Conservation (phyloP, 305 asterid species). For the Fraxinus baroniana region DNA sequence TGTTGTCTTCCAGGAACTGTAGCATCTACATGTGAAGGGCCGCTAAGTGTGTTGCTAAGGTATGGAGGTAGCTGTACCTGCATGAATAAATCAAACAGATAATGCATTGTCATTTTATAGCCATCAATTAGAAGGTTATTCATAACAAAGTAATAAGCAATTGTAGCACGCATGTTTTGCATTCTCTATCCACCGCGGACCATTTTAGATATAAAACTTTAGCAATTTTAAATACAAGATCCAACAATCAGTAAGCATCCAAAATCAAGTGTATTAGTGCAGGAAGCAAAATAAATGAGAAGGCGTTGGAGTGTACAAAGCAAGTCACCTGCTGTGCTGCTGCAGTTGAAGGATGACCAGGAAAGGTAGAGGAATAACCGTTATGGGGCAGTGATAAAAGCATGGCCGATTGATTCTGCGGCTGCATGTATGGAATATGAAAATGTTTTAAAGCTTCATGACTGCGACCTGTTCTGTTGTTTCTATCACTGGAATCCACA, state of each 20-base stretch:
- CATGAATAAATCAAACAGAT: slow-evolving; percentile 5
- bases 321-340: slow-evolving; percentile 53
- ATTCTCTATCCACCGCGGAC: not conserved
- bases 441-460: slow-evolving; percentile 25
- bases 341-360: slow-evolving; percentile 35
- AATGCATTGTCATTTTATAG: not conserved
- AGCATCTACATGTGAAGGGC: slow-evolving; percentile 20
- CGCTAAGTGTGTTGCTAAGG: slow-evolving; percentile 29
- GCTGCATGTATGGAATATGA: slow-evolving; percentile 32
- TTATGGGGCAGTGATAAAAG: slow-evolving; percentile 40
- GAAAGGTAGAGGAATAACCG: slow-evolving; percentile 40
- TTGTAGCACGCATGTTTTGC: not conserved
- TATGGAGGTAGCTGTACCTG: slow-evolving; percentile 52
- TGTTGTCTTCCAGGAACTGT: slow-evolving; percentile 29
- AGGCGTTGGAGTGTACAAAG: not conserved
- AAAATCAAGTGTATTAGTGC: not conserved
- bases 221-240: not conserved
- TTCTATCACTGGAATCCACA: slow-evolving; percentile 27
- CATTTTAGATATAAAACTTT: not conserved
- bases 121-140: not conserved
- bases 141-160: not conserved
- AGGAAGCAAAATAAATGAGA: not conserved
- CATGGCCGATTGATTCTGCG: slow-evolving; percentile 37
- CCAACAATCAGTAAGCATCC: not conserved
- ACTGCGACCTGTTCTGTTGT: slow-evolving; percentile 25